Percentiles rank a stretch among this genome's conserved stretches.
phyloP scores from a whole-genome alignment of 2,329 filamentous ascomycete genomes.

The Microsporum audouinii region DNA sequence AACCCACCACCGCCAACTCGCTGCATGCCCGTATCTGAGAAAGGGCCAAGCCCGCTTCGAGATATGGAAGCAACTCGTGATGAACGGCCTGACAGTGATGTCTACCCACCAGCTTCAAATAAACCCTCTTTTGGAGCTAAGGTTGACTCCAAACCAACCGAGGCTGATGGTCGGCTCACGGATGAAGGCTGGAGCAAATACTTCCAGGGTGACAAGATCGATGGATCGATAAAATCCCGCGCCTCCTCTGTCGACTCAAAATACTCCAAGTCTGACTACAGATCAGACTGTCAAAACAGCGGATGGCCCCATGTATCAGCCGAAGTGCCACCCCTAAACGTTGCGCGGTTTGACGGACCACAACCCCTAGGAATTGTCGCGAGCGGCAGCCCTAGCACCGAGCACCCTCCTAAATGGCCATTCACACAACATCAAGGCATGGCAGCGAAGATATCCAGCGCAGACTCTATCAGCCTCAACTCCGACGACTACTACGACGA shows the following conservation, averaged over 20 bases:
- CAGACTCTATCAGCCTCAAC: constrained; percentile 29
- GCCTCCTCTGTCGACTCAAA: constrained; percentile 20
- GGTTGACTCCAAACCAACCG: constrained; percentile 14
- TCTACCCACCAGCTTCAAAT: constrained; percentile 17
- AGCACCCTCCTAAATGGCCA: constrained; percentile 22
- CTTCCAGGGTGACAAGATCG: constrained; percentile 30
- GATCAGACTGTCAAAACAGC: constrained; percentile 32
- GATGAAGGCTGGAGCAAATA: constrained; percentile 41
- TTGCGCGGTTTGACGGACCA: constrained; percentile 29
- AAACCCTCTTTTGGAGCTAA: constrained; percentile 13
- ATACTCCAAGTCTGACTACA: constrained; percentile 28
- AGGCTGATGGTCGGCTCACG: constrained; percentile 28
- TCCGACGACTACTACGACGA: constrained; percentile 28
- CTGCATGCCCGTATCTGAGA: constrained; percentile 5
- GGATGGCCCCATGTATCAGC: constrained; percentile 30
- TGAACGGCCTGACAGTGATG: constrained; percentile 10
- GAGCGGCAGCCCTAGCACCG: constrained; percentile 35
- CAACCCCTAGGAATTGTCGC: constrained; percentile 31
- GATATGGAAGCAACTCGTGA: constrained; percentile 11
- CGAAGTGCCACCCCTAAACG: constrained; percentile 25
- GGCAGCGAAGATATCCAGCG: constrained; percentile 35
- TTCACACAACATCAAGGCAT: constrained; percentile 31
- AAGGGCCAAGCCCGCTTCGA: constrained; percentile 11
- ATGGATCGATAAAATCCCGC: constrained; percentile 18
- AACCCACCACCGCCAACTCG: not conserved